Evolutionary conservation across 805 yeast species (phyloP), one percentile per base, ranked within the genome.

Genomic region (Metschnikowia noctiluminum): DNA sequence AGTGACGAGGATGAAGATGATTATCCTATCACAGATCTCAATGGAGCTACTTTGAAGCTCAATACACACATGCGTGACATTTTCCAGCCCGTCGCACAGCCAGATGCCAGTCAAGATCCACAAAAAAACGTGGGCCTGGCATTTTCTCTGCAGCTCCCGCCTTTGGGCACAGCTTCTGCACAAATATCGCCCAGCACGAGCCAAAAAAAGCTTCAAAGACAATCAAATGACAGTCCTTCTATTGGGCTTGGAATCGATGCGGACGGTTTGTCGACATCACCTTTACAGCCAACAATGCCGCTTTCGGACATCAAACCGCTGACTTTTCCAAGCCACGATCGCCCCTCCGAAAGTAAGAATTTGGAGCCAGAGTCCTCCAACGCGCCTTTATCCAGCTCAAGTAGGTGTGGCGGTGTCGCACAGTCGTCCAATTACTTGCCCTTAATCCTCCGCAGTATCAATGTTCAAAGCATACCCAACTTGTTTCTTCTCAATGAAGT

Each of bases 371-470:
- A 45, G 13, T 13, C 43, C 15, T 28, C 30, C 1, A 32, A 46
- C 13, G 42, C 48, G 12, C 53, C 51, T 6, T n/a, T 38, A 0
- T 39, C 45, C 26, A 40, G 32, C 14, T 39, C 45, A 14, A 44
- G 51, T 37, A 2, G 45, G 6, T 36, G 48, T 28, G 40, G 38
- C 28, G 45, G 38, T 12, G 16, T 43, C n/a, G 54, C 67, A 2
- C 76, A 72, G 45, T 65, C 76, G 0, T 67, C 87, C 6, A 85
- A 84, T 54, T 83, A 84, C 65, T 63, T 86, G 32, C 91, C 90
- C 1, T 80, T 87, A 64, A 71, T 87, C 10, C 63, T 87, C 28
- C 68, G 91, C 50, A 79, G 83, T 38, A 78, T 85, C 50, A 84
- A 88, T 15, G 70, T 84, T 0, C 70, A 76, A 39, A 77, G 87